These are phyloP conservation scores for Heteromeles arbutifolia DNA, from an alignment of 306 rosid species.

Conservation along the genomic window DNA sequence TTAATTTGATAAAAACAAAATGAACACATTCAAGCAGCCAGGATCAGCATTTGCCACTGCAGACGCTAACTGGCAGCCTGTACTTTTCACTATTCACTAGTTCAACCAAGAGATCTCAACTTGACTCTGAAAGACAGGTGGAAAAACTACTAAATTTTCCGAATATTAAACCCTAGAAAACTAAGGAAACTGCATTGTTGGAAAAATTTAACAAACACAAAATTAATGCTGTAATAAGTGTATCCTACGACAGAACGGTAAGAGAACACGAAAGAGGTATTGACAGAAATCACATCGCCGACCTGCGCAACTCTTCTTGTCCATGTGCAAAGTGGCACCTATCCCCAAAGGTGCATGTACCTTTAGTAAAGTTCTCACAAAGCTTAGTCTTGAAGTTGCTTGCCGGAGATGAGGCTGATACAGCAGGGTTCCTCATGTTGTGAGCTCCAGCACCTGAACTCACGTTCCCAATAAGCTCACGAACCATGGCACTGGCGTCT, in stretches of 20 bases:
- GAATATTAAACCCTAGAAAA: conserved; percentile 1
- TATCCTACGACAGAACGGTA: conserved; percentile 4
- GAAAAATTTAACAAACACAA: neutral
- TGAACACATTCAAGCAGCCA: neutral
- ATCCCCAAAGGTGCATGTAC: conserved; percentile 81
- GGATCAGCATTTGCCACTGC: neutral
- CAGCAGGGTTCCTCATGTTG: conserved; percentile 28
- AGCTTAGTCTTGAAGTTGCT: conserved; percentile 73
- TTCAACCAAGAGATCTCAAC: neutral
- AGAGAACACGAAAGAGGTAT: neutral
- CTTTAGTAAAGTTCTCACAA: conserved; percentile 64
- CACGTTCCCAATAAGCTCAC: conserved; percentile 59
- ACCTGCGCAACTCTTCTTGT: conserved; percentile 53
- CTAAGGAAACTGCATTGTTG: neutral
- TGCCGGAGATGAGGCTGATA: conserved; percentile 20
- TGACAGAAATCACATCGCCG: conserved; percentile 27
- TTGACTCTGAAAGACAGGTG: neutral
- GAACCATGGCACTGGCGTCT: conserved; percentile 82
- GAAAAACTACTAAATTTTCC: neutral
- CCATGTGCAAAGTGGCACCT: conserved; percentile 92
- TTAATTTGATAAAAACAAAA: neutral
- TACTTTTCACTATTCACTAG: neutral
- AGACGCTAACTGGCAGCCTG: neutral
- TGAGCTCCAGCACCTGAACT: conserved; percentile 44
- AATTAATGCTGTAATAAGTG: neutral